A percentile compares a stretch with the other conserved stretches of the same genome.
These are phyloP conservation scores for Tylopilus felleus DNA, from an alignment of 768 basidiomycete genomes.

Conservation along the genomic window DNA sequence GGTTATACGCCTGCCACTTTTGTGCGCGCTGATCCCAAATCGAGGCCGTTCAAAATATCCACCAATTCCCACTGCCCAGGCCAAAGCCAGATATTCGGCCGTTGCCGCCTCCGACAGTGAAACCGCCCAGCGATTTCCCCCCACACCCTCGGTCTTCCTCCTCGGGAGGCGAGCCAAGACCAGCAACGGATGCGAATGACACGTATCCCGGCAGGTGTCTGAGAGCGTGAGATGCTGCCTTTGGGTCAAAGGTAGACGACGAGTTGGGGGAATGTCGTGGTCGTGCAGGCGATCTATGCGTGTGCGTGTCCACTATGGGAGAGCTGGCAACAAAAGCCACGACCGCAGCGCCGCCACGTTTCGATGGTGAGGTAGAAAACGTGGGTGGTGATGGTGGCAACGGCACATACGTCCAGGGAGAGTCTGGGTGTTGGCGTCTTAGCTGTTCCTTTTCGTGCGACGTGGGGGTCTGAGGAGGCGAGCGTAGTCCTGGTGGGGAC, in stretches of 20 bases:
- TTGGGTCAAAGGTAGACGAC: conserved; percentile 58
- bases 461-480: conserved; percentile 23
- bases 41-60: conserved; percentile 24
- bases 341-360: conserved; percentile 20
- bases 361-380: conserved; percentile 30
- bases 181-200: conserved; percentile 64
- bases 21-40: background rate
- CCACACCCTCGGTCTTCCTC: conserved; percentile 35
- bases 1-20: conserved; percentile 6
- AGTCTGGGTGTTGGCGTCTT: conserved; percentile 15
- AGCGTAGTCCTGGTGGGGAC: conserved; percentile 10
- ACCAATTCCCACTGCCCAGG: conserved; percentile 32
- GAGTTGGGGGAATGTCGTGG: conserved; percentile 13
- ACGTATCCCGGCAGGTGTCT: conserved; percentile 60
- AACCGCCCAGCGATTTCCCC: conserved; percentile 16
- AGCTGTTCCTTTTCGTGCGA: conserved; percentile 11
- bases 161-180: conserved; percentile 58
- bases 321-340: conserved; percentile 23
- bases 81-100: conserved; percentile 24
- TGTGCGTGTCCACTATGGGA: conserved; percentile 8
- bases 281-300: conserved; percentile 10
- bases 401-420: conserved; percentile 29
- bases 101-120: conserved; percentile 17
- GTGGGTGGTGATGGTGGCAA: conserved; percentile 30
- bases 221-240: conserved; percentile 56